Conservation (phyloP, 1,139 yeast species). For the Pichia norvegensis region DNA sequence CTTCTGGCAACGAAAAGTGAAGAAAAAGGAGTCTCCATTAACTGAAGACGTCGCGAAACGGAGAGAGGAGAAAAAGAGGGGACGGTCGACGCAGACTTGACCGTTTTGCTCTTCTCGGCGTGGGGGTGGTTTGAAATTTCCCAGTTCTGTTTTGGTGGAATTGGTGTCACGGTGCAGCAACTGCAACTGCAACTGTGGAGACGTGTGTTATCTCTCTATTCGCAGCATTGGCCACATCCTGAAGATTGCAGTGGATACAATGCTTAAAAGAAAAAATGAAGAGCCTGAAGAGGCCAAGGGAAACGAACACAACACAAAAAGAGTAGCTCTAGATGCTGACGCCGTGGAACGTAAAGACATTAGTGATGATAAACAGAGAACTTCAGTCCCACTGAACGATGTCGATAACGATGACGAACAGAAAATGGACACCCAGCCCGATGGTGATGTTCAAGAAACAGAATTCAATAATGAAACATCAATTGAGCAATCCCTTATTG, state of each 20-base stretch:
- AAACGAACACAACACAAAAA: slow-evolving; percentile 34
- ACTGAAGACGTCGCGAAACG: too few species aligned
- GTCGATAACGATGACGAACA: not conserved
- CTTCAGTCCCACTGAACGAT: slow-evolving; percentile 32
- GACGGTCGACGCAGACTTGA: not conserved
- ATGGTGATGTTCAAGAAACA: not conserved
- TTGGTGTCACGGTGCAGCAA: not conserved
- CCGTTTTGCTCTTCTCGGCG: not conserved
- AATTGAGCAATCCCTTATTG: not conserved
- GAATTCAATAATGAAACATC: not conserved
- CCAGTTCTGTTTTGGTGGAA: not conserved
- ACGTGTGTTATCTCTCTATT: too few species aligned
- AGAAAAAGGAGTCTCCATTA: too few species aligned
- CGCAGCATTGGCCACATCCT: not conserved
- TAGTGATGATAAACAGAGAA: slow-evolving; percentile 35
- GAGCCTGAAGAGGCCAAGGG: slow-evolving; percentile 30
- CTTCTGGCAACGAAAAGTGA: too few species aligned
- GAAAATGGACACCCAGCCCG: not conserved
- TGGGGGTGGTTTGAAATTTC: not conserved
- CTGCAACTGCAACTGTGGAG: too few species aligned
- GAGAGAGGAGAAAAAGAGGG: not conserved
- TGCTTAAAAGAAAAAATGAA: slow-evolving; percentile 67
- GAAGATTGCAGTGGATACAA: slow-evolving; percentile 11
- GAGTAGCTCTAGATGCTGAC: slow-evolving; percentile 66
- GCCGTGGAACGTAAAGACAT: slow-evolving; percentile 27